Evolutionary conservation across 371 early-diverging fungal genomes (phyloP).

Genomic region (Saksenaea oblongispora): DNA sequence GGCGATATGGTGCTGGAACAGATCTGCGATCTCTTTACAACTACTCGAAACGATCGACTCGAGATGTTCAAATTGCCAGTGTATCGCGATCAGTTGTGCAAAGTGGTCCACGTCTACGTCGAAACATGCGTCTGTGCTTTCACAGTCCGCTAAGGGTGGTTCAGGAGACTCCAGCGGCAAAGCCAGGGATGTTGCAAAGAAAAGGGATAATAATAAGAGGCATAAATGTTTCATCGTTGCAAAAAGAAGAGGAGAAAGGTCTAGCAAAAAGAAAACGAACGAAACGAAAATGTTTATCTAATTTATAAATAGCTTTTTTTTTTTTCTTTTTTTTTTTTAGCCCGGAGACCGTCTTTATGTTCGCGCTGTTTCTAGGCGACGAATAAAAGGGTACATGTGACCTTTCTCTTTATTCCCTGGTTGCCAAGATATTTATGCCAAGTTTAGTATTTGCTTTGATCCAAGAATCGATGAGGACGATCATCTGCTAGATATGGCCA

Average conservation of each 20-base stretch:
- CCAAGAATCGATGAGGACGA: constrained; percentile 1
- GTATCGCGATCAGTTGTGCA: constrained; percentile 41
- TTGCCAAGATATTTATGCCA: background rate
- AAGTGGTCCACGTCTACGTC: constrained; percentile 32
- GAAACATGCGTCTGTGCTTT: background rate
- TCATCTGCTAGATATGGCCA: constrained; percentile 47
- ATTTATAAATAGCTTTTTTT: background rate
- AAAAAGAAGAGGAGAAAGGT: background rate
- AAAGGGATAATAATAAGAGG: background rate
- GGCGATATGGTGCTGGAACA: constrained; percentile 36
- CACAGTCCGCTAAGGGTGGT: background rate
- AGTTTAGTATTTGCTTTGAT: constrained; percentile 1
- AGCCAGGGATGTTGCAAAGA: constrained; percentile 2
- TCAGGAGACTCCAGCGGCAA: constrained; percentile 2
- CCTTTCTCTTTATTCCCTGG: background rate
- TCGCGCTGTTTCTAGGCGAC: background rate
- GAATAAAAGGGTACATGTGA: constrained; percentile 7
- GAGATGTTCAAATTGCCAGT: constrained; percentile 48
- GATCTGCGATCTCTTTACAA: constrained; percentile 29
- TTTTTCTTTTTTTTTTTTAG: constrained; percentile 5
- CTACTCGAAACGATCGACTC: constrained; percentile 35
- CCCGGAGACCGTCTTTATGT: no score
- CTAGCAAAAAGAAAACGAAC: background rate
- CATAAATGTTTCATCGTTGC: background rate
- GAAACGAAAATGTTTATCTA: background rate